phyloP scores from a whole-genome alignment of 108 stramenopile genomes.

The Chaetoceros muelleri region DNA sequence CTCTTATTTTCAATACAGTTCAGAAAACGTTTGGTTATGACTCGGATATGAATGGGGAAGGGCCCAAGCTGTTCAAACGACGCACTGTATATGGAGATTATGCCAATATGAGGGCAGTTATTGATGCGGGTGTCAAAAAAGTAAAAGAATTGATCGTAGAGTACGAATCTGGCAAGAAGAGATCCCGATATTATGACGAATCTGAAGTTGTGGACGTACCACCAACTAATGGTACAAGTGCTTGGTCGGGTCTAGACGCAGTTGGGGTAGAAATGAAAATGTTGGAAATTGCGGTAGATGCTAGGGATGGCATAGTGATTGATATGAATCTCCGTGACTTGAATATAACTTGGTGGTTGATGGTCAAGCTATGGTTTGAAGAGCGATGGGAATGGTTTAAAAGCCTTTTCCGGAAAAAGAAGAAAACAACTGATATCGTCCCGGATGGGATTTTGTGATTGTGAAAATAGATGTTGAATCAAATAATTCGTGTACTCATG shows the following conservation, averaged over 20 bases:
- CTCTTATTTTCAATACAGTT: neutral
- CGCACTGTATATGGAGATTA: neutral
- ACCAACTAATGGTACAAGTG: neutral
- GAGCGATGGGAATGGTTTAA: no score
- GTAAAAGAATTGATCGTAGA: neutral
- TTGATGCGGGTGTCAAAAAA: neutral
- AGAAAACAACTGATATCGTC: no score
- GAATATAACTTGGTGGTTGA: neutral
- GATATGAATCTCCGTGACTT: neutral
- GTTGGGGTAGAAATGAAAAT: neutral
- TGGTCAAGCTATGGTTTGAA: no score
- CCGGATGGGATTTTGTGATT: no score
- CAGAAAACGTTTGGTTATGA: neutral
- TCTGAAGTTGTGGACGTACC: neutral
- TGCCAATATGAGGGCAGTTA: neutral
- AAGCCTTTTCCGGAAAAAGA: no score
- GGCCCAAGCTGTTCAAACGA: neutral
- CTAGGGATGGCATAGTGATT: neutral
- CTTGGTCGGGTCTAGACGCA: neutral
- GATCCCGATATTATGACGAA: neutral
- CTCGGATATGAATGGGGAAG: neutral
- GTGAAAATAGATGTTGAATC: no score
- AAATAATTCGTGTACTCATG: no score
- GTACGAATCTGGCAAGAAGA: neutral
- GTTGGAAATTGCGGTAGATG: neutral